Evolutionary conservation across 2,329 filamentous ascomycete genomes (phyloP).

Genomic region (Camillea tinctor): DNA sequence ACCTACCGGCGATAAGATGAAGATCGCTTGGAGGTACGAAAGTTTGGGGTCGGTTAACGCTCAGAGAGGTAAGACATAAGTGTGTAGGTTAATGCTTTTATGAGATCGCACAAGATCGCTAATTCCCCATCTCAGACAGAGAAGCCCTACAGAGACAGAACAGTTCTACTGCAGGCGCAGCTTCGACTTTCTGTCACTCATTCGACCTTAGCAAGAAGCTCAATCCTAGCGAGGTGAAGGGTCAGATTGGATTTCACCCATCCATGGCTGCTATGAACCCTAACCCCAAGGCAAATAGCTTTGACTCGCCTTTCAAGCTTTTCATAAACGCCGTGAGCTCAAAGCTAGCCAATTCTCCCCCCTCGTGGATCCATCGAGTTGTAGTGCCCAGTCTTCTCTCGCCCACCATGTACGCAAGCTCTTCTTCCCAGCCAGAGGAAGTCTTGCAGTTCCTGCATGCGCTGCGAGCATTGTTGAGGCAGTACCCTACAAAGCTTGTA

Average conservation of each 20-base stretch:
- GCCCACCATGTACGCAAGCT: slow-evolving; percentile 76
- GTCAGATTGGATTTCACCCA: slow-evolving; percentile 52
- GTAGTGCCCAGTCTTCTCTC: slow-evolving; percentile 83
- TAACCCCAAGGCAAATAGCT: slow-evolving; percentile 14
- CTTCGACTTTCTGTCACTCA: slow-evolving; percentile 62
- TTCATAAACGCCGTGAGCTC: slow-evolving; percentile 61
- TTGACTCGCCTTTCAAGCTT: slow-evolving; percentile 55
- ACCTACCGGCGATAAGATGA: slow-evolving; percentile 74
- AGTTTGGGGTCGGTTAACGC: slow-evolving; percentile 69
- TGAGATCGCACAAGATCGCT: slow-evolving; percentile 3
- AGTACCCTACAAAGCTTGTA: slow-evolving; percentile 63
- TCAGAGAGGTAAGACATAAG: slow-evolving; percentile 55
- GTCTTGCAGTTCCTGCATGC: slow-evolving; percentile 79
- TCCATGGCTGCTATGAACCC: slow-evolving; percentile 26
- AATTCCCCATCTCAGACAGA: slow-evolving; percentile 23
- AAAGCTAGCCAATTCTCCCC: slow-evolving; percentile 55
- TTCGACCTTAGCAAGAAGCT: slow-evolving; percentile 72
- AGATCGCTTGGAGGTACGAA: slow-evolving; percentile 98
- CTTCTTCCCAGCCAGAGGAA: slow-evolving; percentile 66
- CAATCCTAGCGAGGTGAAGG: slow-evolving; percentile 45
- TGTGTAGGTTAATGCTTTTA: slow-evolving; percentile 8
- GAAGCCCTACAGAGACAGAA: slow-evolving; percentile 23
- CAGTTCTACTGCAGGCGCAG: slow-evolving; percentile 16
- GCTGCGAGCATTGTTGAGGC: slow-evolving; percentile 71
- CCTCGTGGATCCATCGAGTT: slow-evolving; percentile 71